Conservation (phyloP, 345 rosid species). For the Lepidium africanum region DNA sequence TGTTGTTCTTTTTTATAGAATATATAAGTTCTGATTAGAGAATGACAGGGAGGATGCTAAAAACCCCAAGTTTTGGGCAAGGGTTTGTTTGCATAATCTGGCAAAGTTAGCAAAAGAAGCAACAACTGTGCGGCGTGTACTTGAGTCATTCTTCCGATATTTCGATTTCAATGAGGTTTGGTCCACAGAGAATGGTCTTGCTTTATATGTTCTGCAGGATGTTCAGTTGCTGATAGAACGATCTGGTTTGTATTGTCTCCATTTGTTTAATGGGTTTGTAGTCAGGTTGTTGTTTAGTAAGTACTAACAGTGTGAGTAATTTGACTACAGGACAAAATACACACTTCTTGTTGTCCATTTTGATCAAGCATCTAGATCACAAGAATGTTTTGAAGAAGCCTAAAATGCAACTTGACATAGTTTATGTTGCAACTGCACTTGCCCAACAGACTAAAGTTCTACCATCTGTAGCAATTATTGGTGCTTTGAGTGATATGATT, state of each 20-base stretch:
- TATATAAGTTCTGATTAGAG: neutral
- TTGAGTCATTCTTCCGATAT: conserved; percentile 59
- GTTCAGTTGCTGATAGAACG: conserved; percentile 57
- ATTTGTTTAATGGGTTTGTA: neutral
- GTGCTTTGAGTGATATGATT: conserved; percentile 70
- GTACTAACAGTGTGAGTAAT: neutral
- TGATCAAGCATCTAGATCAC: conserved; percentile 72
- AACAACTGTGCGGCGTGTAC: conserved; percentile 57
- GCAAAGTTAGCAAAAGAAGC: conserved; percentile 70
- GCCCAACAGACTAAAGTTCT: conserved; percentile 47
- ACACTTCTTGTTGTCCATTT: conserved; percentile 53
- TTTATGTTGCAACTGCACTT: conserved; percentile 48
- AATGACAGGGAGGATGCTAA: conserved; percentile 45
- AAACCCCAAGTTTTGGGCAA: conserved; percentile 57
- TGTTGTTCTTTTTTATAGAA: neutral
- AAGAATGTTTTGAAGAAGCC: conserved; percentile 62
- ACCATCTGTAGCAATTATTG: conserved; percentile 52
- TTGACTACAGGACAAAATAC: conserved; percentile 50
- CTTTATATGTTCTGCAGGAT: conserved; percentile 47
- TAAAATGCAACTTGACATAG: conserved; percentile 56
- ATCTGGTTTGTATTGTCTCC: conserved; percentile 37
- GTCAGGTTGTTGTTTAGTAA: neutral
- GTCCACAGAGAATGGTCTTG: conserved; percentile 55
- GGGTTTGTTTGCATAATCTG: conserved; percentile 53
- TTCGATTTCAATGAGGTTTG: conserved; percentile 56